Percentiles rank a stretch among this genome's conserved stretches.
Conservation (phyloP, 176 grass and related monocot genomes). For the Carex kokanica region DNA sequence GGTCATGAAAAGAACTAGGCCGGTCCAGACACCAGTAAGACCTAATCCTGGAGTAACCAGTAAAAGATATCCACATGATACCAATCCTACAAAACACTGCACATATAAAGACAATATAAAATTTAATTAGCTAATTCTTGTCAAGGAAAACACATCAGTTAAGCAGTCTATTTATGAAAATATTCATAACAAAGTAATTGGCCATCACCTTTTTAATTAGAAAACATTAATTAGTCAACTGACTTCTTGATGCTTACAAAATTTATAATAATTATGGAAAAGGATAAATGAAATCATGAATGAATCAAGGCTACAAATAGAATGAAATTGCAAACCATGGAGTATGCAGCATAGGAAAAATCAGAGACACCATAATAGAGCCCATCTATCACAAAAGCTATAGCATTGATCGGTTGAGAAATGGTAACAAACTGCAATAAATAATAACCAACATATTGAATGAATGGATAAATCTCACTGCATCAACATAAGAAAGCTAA, state of each 20-base stretch:
- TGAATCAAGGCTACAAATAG: not conserved
- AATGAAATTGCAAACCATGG: conserved; percentile 43
- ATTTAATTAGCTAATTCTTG: not conserved
- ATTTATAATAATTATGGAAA: not conserved
- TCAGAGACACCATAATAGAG: conserved; percentile 93
- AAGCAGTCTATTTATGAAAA: not conserved
- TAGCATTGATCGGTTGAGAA: conserved; percentile 81
- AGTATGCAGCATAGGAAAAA: conserved; percentile 84
- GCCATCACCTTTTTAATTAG: not conserved
- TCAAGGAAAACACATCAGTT: not conserved
- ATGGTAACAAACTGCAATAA: conserved; percentile 75
- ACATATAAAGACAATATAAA: not conserved
- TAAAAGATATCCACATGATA: conserved; percentile 59
- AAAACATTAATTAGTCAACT: not conserved
- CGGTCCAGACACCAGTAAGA: conserved; percentile 72
- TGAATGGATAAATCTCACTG: conserved; percentile 1
- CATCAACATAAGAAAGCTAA: not conserved
- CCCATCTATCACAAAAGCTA: conserved; percentile 80
- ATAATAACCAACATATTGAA: not conserved
- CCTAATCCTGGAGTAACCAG: conserved; percentile 56
- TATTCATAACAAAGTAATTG: not conserved
- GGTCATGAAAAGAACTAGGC: conserved; percentile 78
- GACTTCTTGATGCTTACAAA: not conserved
- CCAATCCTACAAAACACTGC: conserved; percentile 52
- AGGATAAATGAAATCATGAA: not conserved